These are phyloP conservation scores for Aureobasidium sp. DNA, from an alignment of 2,329 filamentous ascomycete species.

Conservation along the genomic window DNA sequence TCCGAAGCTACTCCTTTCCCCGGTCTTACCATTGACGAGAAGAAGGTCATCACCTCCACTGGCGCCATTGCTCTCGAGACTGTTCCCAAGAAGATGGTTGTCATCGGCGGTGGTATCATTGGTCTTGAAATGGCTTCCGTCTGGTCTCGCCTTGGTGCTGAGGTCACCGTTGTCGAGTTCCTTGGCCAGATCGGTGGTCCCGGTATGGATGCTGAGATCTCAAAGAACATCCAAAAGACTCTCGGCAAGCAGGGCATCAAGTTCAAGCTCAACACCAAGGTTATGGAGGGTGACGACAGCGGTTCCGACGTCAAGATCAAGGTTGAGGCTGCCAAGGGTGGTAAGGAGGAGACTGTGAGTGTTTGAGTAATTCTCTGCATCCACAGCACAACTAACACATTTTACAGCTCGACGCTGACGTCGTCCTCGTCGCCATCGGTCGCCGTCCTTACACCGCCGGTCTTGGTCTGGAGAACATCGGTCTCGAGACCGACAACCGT, in stretches of 20 bases:
- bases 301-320: conserved; percentile 73
- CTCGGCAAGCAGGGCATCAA: conserved; percentile 95
- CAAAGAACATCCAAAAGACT: conserved; percentile 87
- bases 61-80: conserved; percentile 83
- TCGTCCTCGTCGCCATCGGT: conserved; percentile 93
- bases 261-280: conserved; percentile 98
- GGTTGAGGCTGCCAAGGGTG: conserved; percentile 89
- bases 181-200: conserved; percentile 93
- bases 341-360: conserved; percentile 82
- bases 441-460: conserved; percentile 90
- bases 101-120: conserved; percentile 98
- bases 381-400: conserved; percentile 19
- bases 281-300: conserved; percentile 72
- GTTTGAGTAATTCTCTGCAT: conserved; percentile 17
- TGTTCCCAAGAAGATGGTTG: conserved; percentile 92
- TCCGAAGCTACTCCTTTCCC: conserved; percentile 95
- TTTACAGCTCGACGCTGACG: conserved; percentile 76
- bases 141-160: conserved; percentile 86
- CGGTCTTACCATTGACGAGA: conserved; percentile 91
- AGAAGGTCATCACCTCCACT: conserved; percentile 94
- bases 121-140: conserved; percentile 97
- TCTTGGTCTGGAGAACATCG: conserved; percentile 88
- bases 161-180: conserved; percentile 97
- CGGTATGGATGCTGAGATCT: conserved; percentile 91
- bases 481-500: conserved; percentile 83